Evolutionary conservation across 2,329 filamentous ascomycete species (phyloP).

Genomic region (Elsinoe ampelina): DNA sequence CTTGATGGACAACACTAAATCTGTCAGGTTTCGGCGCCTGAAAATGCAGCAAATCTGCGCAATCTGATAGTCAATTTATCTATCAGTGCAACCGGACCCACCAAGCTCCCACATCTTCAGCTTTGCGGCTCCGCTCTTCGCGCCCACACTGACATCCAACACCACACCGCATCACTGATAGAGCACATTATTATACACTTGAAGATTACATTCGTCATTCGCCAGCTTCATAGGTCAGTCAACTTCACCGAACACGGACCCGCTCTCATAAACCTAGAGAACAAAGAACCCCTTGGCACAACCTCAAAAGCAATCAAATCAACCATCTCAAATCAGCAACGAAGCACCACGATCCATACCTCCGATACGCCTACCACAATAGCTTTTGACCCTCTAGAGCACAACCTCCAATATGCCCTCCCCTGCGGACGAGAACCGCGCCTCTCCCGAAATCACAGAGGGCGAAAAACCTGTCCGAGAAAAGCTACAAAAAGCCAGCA

Average conservation of each 20-base stretch:
- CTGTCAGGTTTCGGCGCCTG: no score
- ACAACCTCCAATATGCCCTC: constrained; percentile 19
- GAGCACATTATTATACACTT: background rate
- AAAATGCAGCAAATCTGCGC: no score
- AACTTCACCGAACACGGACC: background rate
- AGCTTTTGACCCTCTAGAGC: background rate
- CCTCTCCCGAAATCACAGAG: constrained; percentile 33
- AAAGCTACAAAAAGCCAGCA: constrained; percentile 53
- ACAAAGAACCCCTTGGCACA: background rate
- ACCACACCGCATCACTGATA: background rate
- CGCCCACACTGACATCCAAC: background rate
- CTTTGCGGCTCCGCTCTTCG: background rate
- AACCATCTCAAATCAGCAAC: background rate
- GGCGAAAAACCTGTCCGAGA: constrained; percentile 51
- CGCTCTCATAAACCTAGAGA: background rate
- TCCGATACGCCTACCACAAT: background rate
- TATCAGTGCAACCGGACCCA: background rate
- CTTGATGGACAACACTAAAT: no score
- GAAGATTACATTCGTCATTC: background rate
- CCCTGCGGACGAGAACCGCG: constrained; percentile 18
- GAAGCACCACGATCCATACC: background rate
- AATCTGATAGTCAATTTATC: background rate
- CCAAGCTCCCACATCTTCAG: background rate
- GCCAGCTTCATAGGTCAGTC: background rate
- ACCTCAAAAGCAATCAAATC: background rate